These are phyloP conservation scores for Verbena officinalis DNA, from an alignment of 257 asterid species.

Conservation along the genomic window DNA sequence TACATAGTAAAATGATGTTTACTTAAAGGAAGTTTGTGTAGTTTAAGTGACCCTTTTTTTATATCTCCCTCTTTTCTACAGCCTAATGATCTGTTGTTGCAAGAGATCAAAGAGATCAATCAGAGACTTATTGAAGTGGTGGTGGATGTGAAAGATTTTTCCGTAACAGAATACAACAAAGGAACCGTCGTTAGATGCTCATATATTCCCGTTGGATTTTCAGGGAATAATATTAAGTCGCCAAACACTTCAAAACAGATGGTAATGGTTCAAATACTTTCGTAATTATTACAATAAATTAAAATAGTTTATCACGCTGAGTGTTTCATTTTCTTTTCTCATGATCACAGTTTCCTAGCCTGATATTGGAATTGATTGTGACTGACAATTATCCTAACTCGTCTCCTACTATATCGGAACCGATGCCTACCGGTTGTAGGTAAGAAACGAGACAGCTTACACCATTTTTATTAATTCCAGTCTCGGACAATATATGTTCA, in stretches of 20 bases:
- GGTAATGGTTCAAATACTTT: constrained; percentile 34
- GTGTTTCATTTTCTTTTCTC: background rate
- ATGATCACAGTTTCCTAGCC: constrained; percentile 45
- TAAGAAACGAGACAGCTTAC: constrained; percentile 32
- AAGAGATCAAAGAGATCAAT: constrained; percentile 56
- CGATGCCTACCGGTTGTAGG: constrained; percentile 35
- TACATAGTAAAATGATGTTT: no score
- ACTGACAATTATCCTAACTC: constrained; percentile 47
- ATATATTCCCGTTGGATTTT: constrained; percentile 41
- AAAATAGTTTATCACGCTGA: constrained; percentile 7
- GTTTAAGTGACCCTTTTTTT: no score
- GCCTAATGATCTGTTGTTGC: constrained; percentile 36
- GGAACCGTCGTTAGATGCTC: constrained; percentile 42
- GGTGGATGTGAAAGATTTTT: constrained; percentile 44
- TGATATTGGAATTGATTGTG: constrained; percentile 46
- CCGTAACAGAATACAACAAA: constrained; percentile 22
- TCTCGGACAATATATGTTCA: background rate
- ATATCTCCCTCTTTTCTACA: constrained; percentile 19
- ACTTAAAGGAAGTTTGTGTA: no score
- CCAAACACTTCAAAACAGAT: constrained; percentile 24
- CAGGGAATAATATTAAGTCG: constrained; percentile 22
- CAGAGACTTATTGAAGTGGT: constrained; percentile 43
- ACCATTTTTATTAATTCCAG: background rate
- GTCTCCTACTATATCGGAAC: constrained; percentile 46
- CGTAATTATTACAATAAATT: background rate